Base-by-base conservation (phyloP, 257 asterid genomes). In the Perilla frutescens region DNA sequence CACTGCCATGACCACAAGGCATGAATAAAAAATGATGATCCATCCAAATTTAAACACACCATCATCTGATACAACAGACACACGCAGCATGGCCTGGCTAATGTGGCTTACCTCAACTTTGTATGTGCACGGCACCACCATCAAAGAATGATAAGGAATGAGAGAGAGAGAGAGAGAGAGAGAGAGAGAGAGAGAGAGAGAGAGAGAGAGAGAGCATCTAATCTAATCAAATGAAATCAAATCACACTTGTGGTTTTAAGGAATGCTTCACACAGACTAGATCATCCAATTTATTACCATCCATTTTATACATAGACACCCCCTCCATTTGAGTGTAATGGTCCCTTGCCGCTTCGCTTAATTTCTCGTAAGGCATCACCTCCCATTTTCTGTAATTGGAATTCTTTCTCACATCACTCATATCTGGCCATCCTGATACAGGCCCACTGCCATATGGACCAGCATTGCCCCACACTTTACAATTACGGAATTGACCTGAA, bases 311-410 rank as follows among this genome's bases (percentile, higher is more conserved):
- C 72, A 90, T 32, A 32, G 99, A 83, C 44, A 90, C 96, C 7
- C 92, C 91, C 72, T 89, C 88, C 99, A 92, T 95, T 80, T 83
- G 91, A 68, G 7, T 32, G 66, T 63, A 92, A 60, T 91, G 96
- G 67, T 90, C 86, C 65, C 48, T 76, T 34, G 98, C 90, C 62
- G 70, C 92, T 77, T 85, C 76, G 64, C 97, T 85, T 77, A 90
- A 66, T 26, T 78, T 81, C 76, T 85, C 79, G 5, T 81, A 86
- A 67, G 92, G 88, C 90, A 85, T 84, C 8, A 63, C 83, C 79
- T 95, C 99, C 99, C 99, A 95, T 85, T 87, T 89, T 76, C 80
- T 89, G 87, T 85, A 93, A 73, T 89, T 93, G 44, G 98, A 93
- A 40, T 82, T 79, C 86, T 76, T 93, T 81, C 97, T 85, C 49